phyloP scores from a whole-genome alignment of 306 rosid species.

The Vicia faba region DNA sequence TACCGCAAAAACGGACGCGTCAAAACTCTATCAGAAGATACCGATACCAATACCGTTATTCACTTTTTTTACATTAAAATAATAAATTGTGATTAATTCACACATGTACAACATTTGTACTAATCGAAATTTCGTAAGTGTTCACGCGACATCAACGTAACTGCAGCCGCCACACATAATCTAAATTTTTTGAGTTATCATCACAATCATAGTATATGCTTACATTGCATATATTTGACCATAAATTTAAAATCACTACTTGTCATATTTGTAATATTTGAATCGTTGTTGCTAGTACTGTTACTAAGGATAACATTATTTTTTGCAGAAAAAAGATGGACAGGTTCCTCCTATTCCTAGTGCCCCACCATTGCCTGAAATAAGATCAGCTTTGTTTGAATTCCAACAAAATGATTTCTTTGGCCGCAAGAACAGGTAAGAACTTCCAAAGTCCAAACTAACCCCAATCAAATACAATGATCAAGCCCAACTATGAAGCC shows the following conservation, averaged over 20 bases:
- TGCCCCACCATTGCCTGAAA: conserved; percentile 46
- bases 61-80: too few relatives aligned
- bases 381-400: conserved; percentile 40
- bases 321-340: conserved; percentile 50
- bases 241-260: neutral
- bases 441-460: conserved; percentile 31
- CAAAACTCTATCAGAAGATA: too few relatives aligned
- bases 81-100: too few relatives aligned
- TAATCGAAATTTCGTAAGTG: too few relatives aligned
- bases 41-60: too few relatives aligned
- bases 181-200: neutral
- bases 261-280: neutral
- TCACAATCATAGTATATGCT: neutral
- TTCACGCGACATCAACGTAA: too few relatives aligned
- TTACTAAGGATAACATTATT: conserved; percentile 16
- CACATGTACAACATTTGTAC: too few relatives aligned
- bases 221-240: conserved; percentile 2
- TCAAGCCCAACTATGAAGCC: neutral
- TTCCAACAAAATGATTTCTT: conserved; percentile 34
- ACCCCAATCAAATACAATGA: conserved; percentile 25
- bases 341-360: conserved; percentile 37
- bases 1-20: too few relatives aligned
- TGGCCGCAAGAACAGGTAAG: conserved; percentile 43
- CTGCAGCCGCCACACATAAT: neutral
- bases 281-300: neutral